Percentiles rank a stretch among this genome's conserved stretches.
Evolutionary conservation across 2,329 filamentous ascomycete genomes (phyloP).

Genomic region (Moelleriella libera): DNA sequence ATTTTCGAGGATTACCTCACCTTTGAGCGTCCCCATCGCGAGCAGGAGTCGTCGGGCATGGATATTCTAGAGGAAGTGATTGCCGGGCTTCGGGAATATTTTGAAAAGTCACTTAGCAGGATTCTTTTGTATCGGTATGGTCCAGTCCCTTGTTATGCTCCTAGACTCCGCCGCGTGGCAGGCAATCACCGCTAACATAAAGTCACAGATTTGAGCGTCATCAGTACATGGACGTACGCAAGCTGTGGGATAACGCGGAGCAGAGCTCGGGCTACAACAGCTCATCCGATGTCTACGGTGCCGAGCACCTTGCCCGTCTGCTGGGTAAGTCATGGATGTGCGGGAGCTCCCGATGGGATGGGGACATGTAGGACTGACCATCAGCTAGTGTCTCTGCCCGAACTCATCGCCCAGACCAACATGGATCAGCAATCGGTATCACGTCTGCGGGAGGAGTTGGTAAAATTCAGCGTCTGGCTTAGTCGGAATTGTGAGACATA

Average conservation of each 20-base stretch:
- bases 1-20: constrained; percentile 72
- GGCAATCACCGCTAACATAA: no score
- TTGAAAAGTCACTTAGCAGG: constrained; percentile 77
- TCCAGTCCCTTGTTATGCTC: background rate
- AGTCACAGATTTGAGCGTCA: constrained; percentile 67
- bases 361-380: background rate
- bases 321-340: constrained; percentile 48
- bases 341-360: background rate
- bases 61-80: constrained; percentile 87
- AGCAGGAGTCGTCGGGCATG: constrained; percentile 52
- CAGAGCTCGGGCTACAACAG: constrained; percentile 55
- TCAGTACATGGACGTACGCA: constrained; percentile 69
- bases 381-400: constrained; percentile 65
- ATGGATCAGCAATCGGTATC: constrained; percentile 90
- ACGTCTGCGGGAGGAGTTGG: constrained; percentile 76
- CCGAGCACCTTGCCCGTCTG: constrained; percentile 78
- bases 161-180: background rate
- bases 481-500: constrained; percentile 62
- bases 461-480: constrained; percentile 77
- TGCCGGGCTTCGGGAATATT: constrained; percentile 79
- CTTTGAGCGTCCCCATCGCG: constrained; percentile 53
- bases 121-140: constrained; percentile 69
- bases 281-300: constrained; percentile 75
- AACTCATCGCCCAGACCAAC: constrained; percentile 92
- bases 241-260: constrained; percentile 49